A percentile compares a stretch with the other conserved stretches of the same genome.
Evolutionary conservation across 2,329 filamentous ascomycete genomes (phyloP).

Genomic region (Zymoseptoria ardabiliae): DNA sequence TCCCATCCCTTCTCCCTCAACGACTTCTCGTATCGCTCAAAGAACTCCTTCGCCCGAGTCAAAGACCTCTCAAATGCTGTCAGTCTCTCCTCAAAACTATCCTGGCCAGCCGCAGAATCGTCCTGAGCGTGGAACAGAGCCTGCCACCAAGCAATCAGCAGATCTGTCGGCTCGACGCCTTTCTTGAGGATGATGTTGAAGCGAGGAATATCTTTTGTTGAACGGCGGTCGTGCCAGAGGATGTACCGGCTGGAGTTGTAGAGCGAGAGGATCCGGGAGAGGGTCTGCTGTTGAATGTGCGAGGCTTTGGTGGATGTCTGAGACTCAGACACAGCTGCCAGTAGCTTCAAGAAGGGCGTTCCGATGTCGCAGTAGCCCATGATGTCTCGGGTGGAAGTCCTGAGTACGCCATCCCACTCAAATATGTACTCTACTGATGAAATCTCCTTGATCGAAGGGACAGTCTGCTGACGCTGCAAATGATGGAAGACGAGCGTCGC

Average conservation of each 20-base stretch:
- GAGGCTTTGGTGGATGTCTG: slow-evolving; percentile 25
- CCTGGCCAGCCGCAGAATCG: not conserved
- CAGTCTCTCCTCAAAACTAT: slow-evolving; percentile 21
- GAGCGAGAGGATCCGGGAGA: slow-evolving; percentile 42
- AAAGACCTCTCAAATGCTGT: slow-evolving; percentile 38
- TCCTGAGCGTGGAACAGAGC: slow-evolving; percentile 35
- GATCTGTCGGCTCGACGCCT: slow-evolving; percentile 40
- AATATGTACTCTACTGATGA: slow-evolving; percentile 53
- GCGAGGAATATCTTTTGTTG: slow-evolving; percentile 22
- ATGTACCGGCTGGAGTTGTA: slow-evolving; percentile 48
- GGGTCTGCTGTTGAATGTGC: slow-evolving; percentile 4
- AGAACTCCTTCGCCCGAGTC: slow-evolving; percentile 34
- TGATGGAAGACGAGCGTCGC: slow-evolving; percentile 69
- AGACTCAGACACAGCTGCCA: slow-evolving; percentile 15
- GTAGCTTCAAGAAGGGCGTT: slow-evolving; percentile 18
- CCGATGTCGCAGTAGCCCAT: slow-evolving; percentile 52
- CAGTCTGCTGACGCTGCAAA: slow-evolving; percentile 30
- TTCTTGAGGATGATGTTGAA: slow-evolving; percentile 58
- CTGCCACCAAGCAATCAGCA: slow-evolving; percentile 58
- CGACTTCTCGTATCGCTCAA: slow-evolving; percentile 38
- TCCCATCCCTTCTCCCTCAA: slow-evolving; percentile 57
- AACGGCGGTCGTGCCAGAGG: slow-evolving; percentile 45
- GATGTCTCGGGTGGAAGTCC: slow-evolving; percentile 39
- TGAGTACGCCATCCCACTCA: slow-evolving; percentile 59
- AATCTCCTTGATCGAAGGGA: slow-evolving; percentile 60